Evolutionary conservation across 225 moss, liverwort and hornwort species (phyloP).

Genomic region (Climacium dendroides): DNA sequence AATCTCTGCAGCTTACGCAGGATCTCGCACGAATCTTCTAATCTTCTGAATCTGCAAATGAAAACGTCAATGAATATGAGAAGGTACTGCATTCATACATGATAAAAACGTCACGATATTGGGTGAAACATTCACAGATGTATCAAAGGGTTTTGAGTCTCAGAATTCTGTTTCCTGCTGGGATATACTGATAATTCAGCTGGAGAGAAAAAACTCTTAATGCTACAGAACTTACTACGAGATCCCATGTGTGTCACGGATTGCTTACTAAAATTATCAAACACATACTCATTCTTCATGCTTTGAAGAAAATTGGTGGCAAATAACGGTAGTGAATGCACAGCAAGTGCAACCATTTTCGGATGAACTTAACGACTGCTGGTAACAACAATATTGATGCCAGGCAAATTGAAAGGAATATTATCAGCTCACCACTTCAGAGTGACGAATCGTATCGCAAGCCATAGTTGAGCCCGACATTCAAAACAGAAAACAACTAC

Average conservation of each 20-base stretch:
- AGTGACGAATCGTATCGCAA: neutral
- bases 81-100: neutral
- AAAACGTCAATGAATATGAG: neutral
- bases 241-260: neutral
- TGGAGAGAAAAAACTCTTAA: neutral
- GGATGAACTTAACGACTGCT: neutral
- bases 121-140: neutral
- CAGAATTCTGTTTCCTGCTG: neutral
- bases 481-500: neutral
- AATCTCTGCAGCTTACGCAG: neutral
- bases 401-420: neutral
- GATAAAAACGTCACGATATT: neutral
- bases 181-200: neutral
- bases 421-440: neutral
- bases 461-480: neutral
- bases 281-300: neutral
- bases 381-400: neutral
- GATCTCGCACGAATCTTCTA: neutral
- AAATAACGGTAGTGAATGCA: neutral
- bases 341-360: neutral
- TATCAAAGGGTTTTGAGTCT: neutral
- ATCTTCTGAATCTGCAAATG: neutral
- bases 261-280: neutral
- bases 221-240: neutral
- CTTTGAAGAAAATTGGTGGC: neutral